Evolutionary conservation across 73 alveolate species (phyloP), one percentile per base, ranked within the genome.

Genomic region (Symbiodinium natans): DNA sequence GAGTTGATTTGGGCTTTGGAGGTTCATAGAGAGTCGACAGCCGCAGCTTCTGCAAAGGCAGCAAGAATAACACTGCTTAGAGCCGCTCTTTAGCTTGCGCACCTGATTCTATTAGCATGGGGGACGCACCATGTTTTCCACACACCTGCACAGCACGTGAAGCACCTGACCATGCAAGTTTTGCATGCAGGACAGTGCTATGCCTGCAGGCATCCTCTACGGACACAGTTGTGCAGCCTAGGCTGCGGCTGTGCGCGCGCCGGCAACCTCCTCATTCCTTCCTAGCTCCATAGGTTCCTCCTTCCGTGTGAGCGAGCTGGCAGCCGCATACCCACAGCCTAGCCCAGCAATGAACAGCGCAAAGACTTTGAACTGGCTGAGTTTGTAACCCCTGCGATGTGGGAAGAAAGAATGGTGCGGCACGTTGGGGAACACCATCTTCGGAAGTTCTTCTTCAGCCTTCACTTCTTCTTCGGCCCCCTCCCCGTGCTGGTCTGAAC

Each of bases 281-380:
- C 34, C 77, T 34, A 63, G 31, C 77, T 63, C 77, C 77, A 63
- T 63, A 0, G 77, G 77, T 34, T 63, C 36, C 77, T 63, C 77
- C 73, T 88, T 88, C 31, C 36, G 86, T 31, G 95, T 88, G 15
- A 83, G 68, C 11, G 86, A 63, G 86, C 40, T 88, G 36, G 95
- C 95, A 59, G 95, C 86, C 27, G 95, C 95, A 88, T 88, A 88
- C 39, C 95, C 95, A n/a, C 95, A 88, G 48, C 95, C 95, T 41
- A 88, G 74, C 21, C 95, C 95, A 63, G 95, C 86, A 40, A 88
- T 63, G 86, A 88, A 88, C n/a, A 88, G 74, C 41, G 74, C 86
- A 21, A 52, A 68, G 75, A 88, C 42, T 5, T 54, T 82, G 31
- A 40, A 41, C 74, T 63, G 95, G 48, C n/a, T 63, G 71, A 88